These are phyloP conservation scores for Puya raimondii DNA, from an alignment of 176 grass and related monocot species.

Conservation along the genomic window DNA sequence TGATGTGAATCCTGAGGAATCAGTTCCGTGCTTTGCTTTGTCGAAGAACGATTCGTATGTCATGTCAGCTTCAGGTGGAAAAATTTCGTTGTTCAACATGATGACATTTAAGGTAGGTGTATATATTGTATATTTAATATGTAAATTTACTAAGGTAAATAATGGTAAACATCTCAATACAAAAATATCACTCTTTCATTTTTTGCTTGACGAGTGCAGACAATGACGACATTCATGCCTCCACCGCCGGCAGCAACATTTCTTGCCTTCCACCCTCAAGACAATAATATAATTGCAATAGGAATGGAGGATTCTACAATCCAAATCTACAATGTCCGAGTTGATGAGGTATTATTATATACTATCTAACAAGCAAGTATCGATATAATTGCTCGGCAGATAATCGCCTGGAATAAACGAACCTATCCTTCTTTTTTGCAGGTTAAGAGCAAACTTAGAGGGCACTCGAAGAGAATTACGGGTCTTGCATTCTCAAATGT, in stretches of 20 bases:
- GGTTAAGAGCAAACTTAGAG: slow-evolving; percentile 98
- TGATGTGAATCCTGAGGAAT: slow-evolving; percentile 84
- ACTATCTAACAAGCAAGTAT: background rate
- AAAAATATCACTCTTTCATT: slow-evolving; percentile 20
- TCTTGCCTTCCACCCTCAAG: slow-evolving; percentile 97
- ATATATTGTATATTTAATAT: background rate
- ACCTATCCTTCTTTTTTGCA: slow-evolving; percentile 22
- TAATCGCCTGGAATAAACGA: background rate
- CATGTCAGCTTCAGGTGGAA: slow-evolving; percentile 98
- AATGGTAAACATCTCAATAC: background rate
- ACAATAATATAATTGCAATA: slow-evolving; percentile 99
- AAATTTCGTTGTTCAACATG: slow-evolving; percentile 98
- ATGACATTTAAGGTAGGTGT: slow-evolving; percentile 93
- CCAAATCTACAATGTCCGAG: slow-evolving; percentile 97
- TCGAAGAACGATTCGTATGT: slow-evolving; percentile 99
- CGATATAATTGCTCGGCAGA: background rate
- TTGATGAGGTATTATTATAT: slow-evolving; percentile 76
- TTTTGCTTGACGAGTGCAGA: slow-evolving; percentile 34
- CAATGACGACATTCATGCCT: slow-evolving; percentile 98
- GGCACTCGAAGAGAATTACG: slow-evolving; percentile 96
- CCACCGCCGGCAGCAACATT: slow-evolving; percentile 92
- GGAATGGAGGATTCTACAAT: slow-evolving; percentile 99
- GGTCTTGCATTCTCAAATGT: slow-evolving; percentile 95
- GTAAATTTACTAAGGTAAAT: background rate
- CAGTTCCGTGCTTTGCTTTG: slow-evolving; percentile 91